Evolutionary conservation across 148 eudicot genomes (phyloP), one percentile per base, ranked within the genome.

Genomic region (Pharnaceum exiguum): DNA sequence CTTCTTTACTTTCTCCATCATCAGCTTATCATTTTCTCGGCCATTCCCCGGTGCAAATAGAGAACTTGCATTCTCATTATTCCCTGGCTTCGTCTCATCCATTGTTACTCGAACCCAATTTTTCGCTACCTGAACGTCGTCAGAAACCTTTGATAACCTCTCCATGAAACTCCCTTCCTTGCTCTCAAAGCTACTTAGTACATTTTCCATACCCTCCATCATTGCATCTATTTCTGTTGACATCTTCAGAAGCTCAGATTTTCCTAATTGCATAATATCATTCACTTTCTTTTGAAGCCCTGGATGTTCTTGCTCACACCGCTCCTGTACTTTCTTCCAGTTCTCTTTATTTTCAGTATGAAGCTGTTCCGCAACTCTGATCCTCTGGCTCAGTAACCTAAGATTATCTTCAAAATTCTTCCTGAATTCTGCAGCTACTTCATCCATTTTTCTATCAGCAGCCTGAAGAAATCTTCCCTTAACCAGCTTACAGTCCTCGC

Each of bases 281-380:
- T 37, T 10, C 7, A 71, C 50, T 40, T 22, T 71, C 46, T 60
- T 36, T 5, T 68, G 71, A 5, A 82, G 37, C 1, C 62, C 75
- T 8, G 66, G 65, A 44, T 76, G 79, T 19, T 77, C 67, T 56
- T 57, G 59, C 62, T 76, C 81, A 51, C 84, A 80, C 13, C 38
- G 59, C 51, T 71, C 80, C 59, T 67, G 70, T 2, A 71, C 68
- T 65, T 66, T 75, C 39, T 22, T 53, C 35, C 68, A 78, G 46
- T 57, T 68, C 2, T 90, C 97, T 55, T 77, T 81, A 65, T 63
- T 79, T 63, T 87, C 97, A 3, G 47, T 59, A 10, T 90, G 95
- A 1, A 87, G 29, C 38, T 87, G 95, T 57, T 90, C 97, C 1
- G 97, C 81, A 1, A 90, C 95, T 15, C 82, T 65, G 45, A 90